Evolutionary conservation across 768 basidiomycete species (phyloP).

Genomic region (Boletus edulis): DNA sequence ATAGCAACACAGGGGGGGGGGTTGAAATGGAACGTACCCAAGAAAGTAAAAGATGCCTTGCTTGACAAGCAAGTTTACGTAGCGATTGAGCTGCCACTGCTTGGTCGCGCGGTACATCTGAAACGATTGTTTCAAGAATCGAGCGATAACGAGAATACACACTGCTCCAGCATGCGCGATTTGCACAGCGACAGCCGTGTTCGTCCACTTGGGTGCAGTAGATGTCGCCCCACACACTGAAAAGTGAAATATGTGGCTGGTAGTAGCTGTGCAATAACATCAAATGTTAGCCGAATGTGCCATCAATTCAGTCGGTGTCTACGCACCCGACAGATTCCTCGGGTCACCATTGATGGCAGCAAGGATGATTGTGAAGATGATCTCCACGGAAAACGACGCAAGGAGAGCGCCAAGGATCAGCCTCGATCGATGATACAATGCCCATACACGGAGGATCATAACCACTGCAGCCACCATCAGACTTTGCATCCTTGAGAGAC

Average conservation of each 20-base stretch:
- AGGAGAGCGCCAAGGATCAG: constrained; percentile 2
- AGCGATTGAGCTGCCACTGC: not conserved
- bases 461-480: not conserved
- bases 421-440: not conserved
- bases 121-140: not conserved
- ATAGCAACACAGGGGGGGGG: too few relatives aligned
- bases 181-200: not conserved
- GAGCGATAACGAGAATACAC: not conserved
- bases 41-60: not conserved
- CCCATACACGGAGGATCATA: constrained; percentile 4
- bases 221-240: too few relatives aligned
- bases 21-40: not conserved
- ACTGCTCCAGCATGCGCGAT: not conserved
- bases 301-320: not conserved
- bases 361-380: not conserved
- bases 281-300: not conserved
- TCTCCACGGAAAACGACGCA: not conserved
- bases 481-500: too few relatives aligned
- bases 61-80: not conserved
- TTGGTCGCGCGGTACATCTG: not conserved
- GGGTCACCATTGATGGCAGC: not conserved
- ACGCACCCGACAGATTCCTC: not conserved
- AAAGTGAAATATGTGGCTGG: not conserved
- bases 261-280: not conserved
- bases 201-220: not conserved